Evolutionary conservation across 306 rosid species (phyloP).

Genomic region (Lathyrus tuberosus): DNA sequence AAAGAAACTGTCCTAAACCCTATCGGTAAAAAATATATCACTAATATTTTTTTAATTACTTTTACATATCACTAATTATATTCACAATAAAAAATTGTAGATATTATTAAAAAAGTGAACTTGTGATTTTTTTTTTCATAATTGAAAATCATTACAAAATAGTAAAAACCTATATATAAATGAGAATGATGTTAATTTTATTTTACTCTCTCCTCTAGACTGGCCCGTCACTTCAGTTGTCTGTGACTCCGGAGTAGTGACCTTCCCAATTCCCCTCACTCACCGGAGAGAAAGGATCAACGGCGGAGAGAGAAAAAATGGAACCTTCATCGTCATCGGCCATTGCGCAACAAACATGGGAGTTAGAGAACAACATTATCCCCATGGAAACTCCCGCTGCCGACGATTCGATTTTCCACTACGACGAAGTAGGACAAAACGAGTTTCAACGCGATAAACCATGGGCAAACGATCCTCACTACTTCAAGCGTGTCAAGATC

Average conservation of each 20-base stretch:
- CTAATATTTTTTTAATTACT: too few relatives aligned
- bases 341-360: slow-evolving; percentile 92
- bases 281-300: neutral
- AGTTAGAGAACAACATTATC: slow-evolving; percentile 82
- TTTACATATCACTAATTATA: too few relatives aligned
- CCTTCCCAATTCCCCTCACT: neutral
- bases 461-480: slow-evolving; percentile 86
- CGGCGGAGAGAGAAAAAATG: neutral
- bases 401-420: slow-evolving; percentile 88
- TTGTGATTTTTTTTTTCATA: too few relatives aligned
- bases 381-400: slow-evolving; percentile 74
- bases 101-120: too few relatives aligned
- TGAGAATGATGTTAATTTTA: too few relatives aligned
- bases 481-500: slow-evolving; percentile 95
- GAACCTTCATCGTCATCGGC: slow-evolving; percentile 44
- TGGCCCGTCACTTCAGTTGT: too few relatives aligned
- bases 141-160: too few relatives aligned
- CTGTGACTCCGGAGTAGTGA: neutral
- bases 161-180: too few relatives aligned
- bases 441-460: slow-evolving; percentile 88
- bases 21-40: too few relatives aligned
- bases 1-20: too few relatives aligned
- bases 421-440: slow-evolving; percentile 75
- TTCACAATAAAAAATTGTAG: too few relatives aligned
- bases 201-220: too few relatives aligned